phyloP scores from a whole-genome alignment of 2,329 filamentous ascomycete species.

The Zasmidium citrigriseum region DNA sequence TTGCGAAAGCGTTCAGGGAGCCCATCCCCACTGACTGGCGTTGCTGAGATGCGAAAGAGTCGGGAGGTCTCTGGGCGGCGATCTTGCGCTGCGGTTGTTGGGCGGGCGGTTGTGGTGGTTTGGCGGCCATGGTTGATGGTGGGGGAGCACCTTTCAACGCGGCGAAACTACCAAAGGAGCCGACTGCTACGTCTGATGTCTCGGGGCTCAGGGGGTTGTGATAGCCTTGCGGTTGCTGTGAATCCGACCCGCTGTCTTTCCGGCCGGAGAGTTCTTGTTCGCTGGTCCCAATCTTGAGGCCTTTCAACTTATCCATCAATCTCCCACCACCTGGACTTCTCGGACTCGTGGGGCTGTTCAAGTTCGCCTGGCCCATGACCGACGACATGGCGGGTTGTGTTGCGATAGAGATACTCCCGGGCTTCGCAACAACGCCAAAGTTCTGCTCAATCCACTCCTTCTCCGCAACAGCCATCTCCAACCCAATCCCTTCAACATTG shows the following conservation, averaged over 20 bases:
- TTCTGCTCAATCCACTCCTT: conserved; percentile 82
- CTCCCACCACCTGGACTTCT: conserved; percentile 65
- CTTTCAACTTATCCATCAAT: conserved; percentile 76
- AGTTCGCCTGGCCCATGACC: conserved; percentile 21
- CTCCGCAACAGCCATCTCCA: conserved; percentile 82
- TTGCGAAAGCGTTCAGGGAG: conserved; percentile 48
- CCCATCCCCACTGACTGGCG: conserved; percentile 39
- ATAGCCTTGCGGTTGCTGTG: conserved; percentile 23
- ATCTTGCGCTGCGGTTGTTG: conserved; percentile 24
- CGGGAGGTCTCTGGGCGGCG: conserved; percentile 33
- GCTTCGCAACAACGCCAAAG: conserved; percentile 63
- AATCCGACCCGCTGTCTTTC: conserved; percentile 14
- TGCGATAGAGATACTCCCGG: conserved; percentile 40
- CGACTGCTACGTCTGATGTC: conserved; percentile 63
- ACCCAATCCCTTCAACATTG: conserved; percentile 78
- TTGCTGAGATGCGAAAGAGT: conserved; percentile 42
- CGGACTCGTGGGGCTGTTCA: conserved; percentile 60
- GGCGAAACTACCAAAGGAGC: conserved; percentile 59
- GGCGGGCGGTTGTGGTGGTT: conserved; percentile 38
- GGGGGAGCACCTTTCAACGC: conserved; percentile 53
- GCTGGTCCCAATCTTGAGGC: conserved; percentile 75
- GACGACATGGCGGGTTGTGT: conserved; percentile 33
- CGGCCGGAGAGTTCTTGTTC: conserved; percentile 21
- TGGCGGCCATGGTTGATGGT: conserved; percentile 43
- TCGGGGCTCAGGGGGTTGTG: conserved; percentile 62